Base-by-base conservation (phyloP, 1,139 yeast genomes). In the Kodamaea alishanica region DNA sequence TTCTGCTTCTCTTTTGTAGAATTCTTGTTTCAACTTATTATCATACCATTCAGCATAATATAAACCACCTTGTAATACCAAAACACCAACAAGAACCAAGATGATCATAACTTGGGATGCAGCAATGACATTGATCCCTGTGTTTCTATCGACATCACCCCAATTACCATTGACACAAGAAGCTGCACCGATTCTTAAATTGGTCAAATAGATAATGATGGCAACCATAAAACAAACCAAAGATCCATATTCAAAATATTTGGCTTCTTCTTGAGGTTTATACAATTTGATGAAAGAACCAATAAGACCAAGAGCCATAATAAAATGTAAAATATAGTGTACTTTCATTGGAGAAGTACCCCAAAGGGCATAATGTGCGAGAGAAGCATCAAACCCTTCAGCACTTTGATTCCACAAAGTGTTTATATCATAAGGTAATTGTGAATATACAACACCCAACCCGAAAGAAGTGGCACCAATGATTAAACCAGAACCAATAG, bases 121-220 rank as follows among this genome's bases (percentile, higher is more conserved):
- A 32, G 95, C 96, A 60, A 92, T 79, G 32, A 92, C 96, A 50
- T 87, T 87, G 53, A 92, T 66, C 22, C 97, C 97, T 24, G 96
- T 88, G 46, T 73, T 70, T 60, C 76, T 79, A 54, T 86, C 88
- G 38, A 92, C 96, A 40, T 92, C 97, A 47, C 96, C 97, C 97
- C 97, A 92, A 44, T 78, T 70, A 33, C 90, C 89, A 43, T 75
- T 63, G 25, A 77, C 54, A 43, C 88, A 79, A 38, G 94, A 78
- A 51, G 76, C 75, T 37, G 83, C 71, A 37, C 98, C 98, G 38
- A 86, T 79, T 60, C 90, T 77, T 50, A 92, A 70, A 64, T 92
- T 92, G 52, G 96, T 84, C 55, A 89, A 70, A 64, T 89, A 92
- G 52, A 90, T 77, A 51, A 90, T 79, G 37, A 86, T 65, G 8